Conservation (phyloP, 139 green algal genomes). For the Monoraphidium neglectum region DNA sequence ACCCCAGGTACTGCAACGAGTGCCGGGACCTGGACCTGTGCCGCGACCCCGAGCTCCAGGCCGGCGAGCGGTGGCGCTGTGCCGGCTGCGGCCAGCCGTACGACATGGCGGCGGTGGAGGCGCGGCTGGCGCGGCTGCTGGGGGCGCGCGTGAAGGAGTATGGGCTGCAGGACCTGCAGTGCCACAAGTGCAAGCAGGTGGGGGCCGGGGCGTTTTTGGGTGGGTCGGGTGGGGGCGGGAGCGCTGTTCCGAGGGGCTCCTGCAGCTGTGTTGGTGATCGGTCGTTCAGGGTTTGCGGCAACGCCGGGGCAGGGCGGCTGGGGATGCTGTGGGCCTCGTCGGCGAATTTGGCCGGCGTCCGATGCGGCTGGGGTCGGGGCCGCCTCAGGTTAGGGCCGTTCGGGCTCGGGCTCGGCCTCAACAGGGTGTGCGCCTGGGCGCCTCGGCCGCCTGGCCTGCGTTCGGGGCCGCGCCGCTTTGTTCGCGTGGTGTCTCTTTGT, state of each 20-base stretch:
- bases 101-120: constrained; percentile 70
- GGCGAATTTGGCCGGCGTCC: background rate
- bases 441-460: no score
- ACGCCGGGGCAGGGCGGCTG: background rate
- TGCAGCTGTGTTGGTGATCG: background rate
- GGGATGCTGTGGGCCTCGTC: background rate
- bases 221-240: background rate
- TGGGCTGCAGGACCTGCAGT: constrained; percentile 89
- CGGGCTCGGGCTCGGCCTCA: no score
- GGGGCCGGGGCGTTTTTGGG: background rate
- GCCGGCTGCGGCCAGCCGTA: constrained; percentile 55
- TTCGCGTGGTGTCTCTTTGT: no score
- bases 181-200: constrained; percentile 72
- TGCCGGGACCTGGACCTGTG: constrained; percentile 92
- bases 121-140: constrained; percentile 59
- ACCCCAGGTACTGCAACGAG: constrained; percentile 82
- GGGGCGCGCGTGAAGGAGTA: constrained; percentile 56
- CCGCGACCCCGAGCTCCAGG: constrained; percentile 71
- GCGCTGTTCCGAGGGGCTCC: background rate
- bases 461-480: no score
- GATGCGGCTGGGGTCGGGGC: no score
- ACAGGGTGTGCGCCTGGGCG: no score
- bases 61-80: constrained; percentile 48
- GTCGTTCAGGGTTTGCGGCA: background rate
- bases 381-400: no score